Percentiles rank a stretch among this genome's conserved stretches.
These are phyloP conservation scores for Boletus edulis DNA, from an alignment of 768 basidiomycete genomes.

Conservation along the genomic window DNA sequence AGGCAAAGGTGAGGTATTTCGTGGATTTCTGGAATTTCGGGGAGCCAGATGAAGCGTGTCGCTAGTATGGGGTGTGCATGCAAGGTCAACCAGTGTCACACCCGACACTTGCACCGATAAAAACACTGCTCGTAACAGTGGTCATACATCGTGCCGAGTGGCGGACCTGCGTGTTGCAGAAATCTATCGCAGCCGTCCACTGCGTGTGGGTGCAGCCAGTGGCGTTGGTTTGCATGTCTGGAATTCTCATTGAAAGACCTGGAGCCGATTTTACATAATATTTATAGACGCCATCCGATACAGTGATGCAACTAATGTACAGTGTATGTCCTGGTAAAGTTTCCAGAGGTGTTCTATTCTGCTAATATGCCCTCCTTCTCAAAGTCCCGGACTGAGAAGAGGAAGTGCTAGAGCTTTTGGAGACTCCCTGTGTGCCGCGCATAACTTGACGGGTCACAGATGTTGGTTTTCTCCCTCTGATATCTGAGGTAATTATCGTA, in stretches of 20 bases:
- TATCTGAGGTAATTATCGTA: conserved; percentile 6
- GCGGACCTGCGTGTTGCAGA: no score
- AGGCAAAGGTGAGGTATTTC: conserved; percentile 22
- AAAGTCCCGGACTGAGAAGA: conserved; percentile 27
- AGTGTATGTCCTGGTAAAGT: conserved; percentile 10
- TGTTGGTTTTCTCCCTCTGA: conserved; percentile 13
- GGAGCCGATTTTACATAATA: not conserved
- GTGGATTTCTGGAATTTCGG: conserved; percentile 3
- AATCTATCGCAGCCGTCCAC: no score
- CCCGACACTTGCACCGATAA: no score
- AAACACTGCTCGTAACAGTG: no score
- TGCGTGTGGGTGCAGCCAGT: no score
- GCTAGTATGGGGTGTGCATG: no score
- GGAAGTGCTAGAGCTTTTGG: conserved; percentile 23
- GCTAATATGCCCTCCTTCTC: conserved; percentile 17
- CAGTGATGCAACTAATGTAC: conserved; percentile 23
- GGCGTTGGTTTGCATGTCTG: no score
- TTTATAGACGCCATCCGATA: conserved; percentile 5
- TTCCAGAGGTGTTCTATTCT: not conserved
- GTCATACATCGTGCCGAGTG: no score
- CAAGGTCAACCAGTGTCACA: no score
- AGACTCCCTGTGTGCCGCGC: conserved; percentile 12
- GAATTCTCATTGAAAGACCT: no score
- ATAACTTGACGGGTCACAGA: conserved; percentile 7
- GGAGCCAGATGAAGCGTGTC: not conserved